Percentiles rank a stretch among this genome's conserved stretches.
Conservation (phyloP, 345 rosid species). For the Crucihimalaya himalaica region DNA sequence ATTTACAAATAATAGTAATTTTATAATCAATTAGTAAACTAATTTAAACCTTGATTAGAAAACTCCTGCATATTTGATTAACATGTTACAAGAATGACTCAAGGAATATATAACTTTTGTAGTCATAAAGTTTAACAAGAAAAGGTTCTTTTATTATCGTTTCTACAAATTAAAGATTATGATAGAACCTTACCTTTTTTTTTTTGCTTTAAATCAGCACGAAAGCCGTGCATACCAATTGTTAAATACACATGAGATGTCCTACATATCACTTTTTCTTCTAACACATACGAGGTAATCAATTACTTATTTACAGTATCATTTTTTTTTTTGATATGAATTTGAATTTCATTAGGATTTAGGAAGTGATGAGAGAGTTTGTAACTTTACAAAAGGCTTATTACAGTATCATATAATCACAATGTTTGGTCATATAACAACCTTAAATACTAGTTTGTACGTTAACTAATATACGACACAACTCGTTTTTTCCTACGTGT, state of each 20-base stretch:
- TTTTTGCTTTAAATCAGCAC: too few species aligned
- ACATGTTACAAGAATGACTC: background rate
- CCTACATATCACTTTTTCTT: background rate
- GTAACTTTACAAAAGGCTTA: too few species aligned
- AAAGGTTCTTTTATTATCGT: background rate
- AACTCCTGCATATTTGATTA: background rate
- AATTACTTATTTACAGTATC: background rate
- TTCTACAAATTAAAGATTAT: background rate
- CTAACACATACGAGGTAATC: background rate
- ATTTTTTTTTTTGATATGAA: too few species aligned
- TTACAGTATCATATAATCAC: too few species aligned
- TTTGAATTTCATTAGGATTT: too few species aligned
- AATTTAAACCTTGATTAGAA: background rate
- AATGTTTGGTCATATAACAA: background rate
- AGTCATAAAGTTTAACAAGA: background rate
- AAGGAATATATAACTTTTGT: constrained; percentile 1
- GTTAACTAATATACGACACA: too few species aligned
- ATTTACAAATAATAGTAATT: background rate
- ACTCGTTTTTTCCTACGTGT: too few species aligned
- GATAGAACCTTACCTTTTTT: too few species aligned
- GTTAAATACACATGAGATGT: background rate
- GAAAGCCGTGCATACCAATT: too few species aligned
- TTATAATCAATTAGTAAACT: background rate
- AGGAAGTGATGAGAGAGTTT: too few species aligned
- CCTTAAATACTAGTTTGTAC: background rate